Evolutionary conservation across 179 eudicot species (phyloP).

Genomic region (Carnegiea gigantea): DNA sequence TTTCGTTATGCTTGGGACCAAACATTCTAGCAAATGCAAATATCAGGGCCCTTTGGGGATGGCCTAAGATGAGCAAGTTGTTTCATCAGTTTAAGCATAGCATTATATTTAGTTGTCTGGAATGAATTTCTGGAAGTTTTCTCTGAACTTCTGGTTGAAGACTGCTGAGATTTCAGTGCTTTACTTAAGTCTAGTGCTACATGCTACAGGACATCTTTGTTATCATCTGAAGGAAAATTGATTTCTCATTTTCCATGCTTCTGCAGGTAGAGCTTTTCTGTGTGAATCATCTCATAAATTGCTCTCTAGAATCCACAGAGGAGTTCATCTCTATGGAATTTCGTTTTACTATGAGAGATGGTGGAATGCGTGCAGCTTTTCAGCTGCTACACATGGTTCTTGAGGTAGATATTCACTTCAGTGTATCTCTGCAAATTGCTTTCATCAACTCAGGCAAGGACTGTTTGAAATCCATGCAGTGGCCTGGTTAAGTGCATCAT

Average conservation of each 20-base stretch:
- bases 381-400: conserved; percentile 99
- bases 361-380: conserved; percentile 99
- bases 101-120: conserved; percentile 1
- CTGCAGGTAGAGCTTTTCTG: conserved; percentile 96
- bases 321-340: conserved; percentile 99
- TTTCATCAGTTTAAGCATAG: neutral
- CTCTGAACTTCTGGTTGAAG: neutral
- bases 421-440: conserved; percentile 9
- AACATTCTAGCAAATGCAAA: conserved; percentile 1
- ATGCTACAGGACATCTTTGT: neutral
- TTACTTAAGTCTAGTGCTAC: neutral
- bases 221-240: neutral
- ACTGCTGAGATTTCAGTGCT: neutral
- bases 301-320: conserved; percentile 97
- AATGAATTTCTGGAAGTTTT: neutral
- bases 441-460: neutral
- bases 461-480: neutral
- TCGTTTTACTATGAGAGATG: conserved; percentile 94
- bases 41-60: neutral
- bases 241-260: conserved; percentile 16
- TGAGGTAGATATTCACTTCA: conserved; percentile 53
- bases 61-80: neutral
- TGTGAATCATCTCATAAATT: conserved; percentile 96
- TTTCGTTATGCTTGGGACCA: conserved; percentile 5
- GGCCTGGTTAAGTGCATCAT: neutral